Conservation (phyloP, 768 basidiomycete species). For the Termitomyces sp. region DNA sequence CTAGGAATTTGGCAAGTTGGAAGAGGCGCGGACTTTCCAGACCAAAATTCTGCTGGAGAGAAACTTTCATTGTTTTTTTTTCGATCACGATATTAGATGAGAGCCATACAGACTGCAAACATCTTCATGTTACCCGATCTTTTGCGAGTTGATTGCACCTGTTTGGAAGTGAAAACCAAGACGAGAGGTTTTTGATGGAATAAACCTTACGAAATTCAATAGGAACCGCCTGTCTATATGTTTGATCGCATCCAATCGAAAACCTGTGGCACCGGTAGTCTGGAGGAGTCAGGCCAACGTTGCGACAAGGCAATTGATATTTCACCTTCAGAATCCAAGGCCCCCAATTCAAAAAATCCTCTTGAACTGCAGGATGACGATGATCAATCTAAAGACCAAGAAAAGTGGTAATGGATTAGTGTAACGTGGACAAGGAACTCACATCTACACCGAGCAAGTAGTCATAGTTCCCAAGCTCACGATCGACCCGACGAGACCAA, state of each 20-base stretch:
- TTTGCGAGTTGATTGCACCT: conserved; percentile 52
- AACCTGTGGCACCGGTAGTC: conserved; percentile 69
- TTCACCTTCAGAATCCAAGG: conserved; percentile 60
- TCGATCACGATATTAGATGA: not conserved
- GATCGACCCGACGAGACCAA: conserved; percentile 80
- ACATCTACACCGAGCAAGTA: conserved; percentile 76
- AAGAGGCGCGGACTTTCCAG: conserved; percentile 44
- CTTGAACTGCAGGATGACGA: conserved; percentile 71
- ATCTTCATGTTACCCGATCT: conserved; percentile 38
- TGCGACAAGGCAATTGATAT: not conserved
- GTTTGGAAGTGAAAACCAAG: not conserved
- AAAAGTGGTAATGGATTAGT: not conserved
- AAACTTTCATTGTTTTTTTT: not conserved
- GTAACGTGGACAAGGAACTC: conserved; percentile 15
- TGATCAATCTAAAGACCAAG: conserved; percentile 61
- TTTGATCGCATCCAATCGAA: conserved; percentile 89
- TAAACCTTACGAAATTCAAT: conserved; percentile 54
- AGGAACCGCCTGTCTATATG: conserved; percentile 75
- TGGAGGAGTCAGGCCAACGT: conserved; percentile 20
- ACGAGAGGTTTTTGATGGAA: not conserved
- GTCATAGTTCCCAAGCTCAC: conserved; percentile 85
- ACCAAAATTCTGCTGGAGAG: conserved; percentile 79
- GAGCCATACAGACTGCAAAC: conserved; percentile 49
- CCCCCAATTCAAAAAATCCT: conserved; percentile 76
- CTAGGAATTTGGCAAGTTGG: not conserved